Evolutionary conservation across 352 stramenopile genomes (phyloP).

Genomic region (Pythium volutum): DNA sequence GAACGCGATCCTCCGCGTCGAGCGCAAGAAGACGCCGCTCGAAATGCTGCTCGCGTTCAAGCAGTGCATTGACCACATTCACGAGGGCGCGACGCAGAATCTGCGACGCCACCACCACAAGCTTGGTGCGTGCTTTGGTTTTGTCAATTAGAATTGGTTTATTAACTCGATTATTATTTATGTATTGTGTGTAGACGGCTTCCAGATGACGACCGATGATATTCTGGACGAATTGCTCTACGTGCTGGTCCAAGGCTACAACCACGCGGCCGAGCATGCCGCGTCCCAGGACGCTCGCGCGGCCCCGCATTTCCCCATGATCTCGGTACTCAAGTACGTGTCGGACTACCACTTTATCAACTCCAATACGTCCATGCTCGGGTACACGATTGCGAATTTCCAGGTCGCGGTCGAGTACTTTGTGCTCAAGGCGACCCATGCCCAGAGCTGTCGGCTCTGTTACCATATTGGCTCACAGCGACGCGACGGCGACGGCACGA

Average conservation of each 20-base stretch:
- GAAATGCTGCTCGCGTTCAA: conserved; percentile 78
- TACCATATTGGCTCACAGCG: conserved; percentile 18
- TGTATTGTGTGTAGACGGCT: conserved; percentile 29
- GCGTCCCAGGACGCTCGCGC: conserved; percentile 7
- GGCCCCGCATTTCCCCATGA: conserved; percentile 41
- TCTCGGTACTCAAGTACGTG: conserved; percentile 65
- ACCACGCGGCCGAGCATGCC: conserved; percentile 16
- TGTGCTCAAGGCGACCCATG: conserved; percentile 39
- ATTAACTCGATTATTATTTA: neutral
- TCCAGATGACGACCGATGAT: conserved; percentile 72
- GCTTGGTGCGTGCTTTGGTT: conserved; percentile 34
- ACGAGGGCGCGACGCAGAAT: conserved; percentile 50
- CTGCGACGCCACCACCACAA: conserved; percentile 49
- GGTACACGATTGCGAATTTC: conserved; percentile 80
- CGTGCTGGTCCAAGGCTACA: conserved; percentile 57
- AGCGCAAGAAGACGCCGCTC: conserved; percentile 55
- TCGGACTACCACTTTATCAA: conserved; percentile 83
- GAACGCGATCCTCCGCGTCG: conserved; percentile 35
- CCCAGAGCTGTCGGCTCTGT: conserved; percentile 25
- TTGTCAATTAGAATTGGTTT: neutral
- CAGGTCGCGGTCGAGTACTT: conserved; percentile 79
- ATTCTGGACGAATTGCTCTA: conserved; percentile 78
- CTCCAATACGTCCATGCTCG: conserved; percentile 72
- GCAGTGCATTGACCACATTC: conserved; percentile 56
- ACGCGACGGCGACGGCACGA: neutral